phyloP scores from a whole-genome alignment of 352 stramenopile genomes.

The Blastocystis sp. region DNA sequence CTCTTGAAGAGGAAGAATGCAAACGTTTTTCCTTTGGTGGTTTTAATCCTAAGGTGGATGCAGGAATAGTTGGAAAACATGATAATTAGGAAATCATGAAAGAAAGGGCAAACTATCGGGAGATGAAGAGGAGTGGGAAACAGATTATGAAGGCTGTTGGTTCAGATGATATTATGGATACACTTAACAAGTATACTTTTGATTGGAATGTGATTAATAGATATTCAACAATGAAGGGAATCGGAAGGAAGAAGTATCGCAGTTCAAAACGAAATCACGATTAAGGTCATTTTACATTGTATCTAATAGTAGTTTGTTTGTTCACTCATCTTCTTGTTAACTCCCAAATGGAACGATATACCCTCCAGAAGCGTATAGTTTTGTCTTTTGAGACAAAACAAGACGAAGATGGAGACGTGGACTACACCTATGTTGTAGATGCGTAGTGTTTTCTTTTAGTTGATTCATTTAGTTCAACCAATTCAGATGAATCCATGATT shows the following conservation, averaged over 20 bases:
- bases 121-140: constrained; percentile 3
- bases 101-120: constrained; percentile 24
- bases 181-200: constrained; percentile 15
- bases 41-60: constrained; percentile 57
- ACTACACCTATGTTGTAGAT: constrained; percentile 53
- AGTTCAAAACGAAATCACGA: constrained; percentile 22
- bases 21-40: constrained; percentile 65
- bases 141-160: neutral
- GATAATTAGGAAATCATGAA: constrained; percentile 54
- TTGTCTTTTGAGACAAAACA: constrained; percentile 36
- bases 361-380: constrained; percentile 42
- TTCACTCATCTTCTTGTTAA: neutral
- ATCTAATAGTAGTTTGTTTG: constrained; percentile 32
- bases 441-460: neutral
- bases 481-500: constrained; percentile 6
- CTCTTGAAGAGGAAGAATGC: constrained; percentile 45
- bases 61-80: neutral
- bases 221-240: constrained; percentile 33
- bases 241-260: neutral
- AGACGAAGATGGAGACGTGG: constrained; percentile 55
- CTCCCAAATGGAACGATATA: neutral
- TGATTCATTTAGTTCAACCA: constrained; percentile 3
- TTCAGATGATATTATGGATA: neutral
- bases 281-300: constrained; percentile 48
- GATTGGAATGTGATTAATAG: neutral